Evolutionary conservation across 2,329 filamentous ascomycete species (phyloP).

Genomic region (Paraconiothyrium sp.): DNA sequence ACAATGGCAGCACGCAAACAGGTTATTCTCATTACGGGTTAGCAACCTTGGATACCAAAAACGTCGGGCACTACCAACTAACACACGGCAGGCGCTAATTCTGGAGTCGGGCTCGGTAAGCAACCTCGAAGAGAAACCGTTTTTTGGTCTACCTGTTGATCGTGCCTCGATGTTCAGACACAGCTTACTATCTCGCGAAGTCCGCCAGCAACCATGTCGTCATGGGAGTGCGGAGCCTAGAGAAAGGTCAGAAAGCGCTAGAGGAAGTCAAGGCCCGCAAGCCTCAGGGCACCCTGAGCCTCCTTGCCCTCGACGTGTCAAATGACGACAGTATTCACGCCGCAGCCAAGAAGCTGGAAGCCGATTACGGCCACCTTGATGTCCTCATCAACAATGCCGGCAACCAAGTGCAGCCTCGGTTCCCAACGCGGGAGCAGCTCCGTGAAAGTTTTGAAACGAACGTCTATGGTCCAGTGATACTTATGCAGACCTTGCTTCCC

Average conservation of each 20-base stretch:
- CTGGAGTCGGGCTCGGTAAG: constrained; percentile 12
- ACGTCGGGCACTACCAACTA: constrained; percentile 5
- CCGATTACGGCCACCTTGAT: constrained; percentile 65
- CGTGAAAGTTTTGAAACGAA: constrained; percentile 48
- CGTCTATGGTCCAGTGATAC: constrained; percentile 45
- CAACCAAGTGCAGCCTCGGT: constrained; percentile 43
- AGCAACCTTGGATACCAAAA: neutral
- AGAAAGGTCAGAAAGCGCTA: constrained; percentile 45
- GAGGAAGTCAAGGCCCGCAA: constrained; percentile 39
- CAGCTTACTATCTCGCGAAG: constrained; percentile 38
- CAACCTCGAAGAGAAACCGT: neutral
- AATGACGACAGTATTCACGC: constrained; percentile 45
- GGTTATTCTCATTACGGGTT: constrained; percentile 43
- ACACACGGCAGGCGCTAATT: constrained; percentile 40
- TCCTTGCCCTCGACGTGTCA: constrained; percentile 50
- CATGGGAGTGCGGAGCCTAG: constrained; percentile 43
- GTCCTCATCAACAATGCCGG: constrained; percentile 90
- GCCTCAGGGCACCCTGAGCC: constrained; percentile 40
- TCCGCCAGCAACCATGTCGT: constrained; percentile 48
- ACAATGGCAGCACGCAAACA: constrained; percentile 29
- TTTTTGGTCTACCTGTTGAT: neutral
- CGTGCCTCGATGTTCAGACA: constrained; percentile 26
- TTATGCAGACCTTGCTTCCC: constrained; percentile 45
- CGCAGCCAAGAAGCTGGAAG: constrained; percentile 42
- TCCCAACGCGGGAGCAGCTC: constrained; percentile 28